These are phyloP conservation scores for Diplodia corticola DNA, from an alignment of 2,329 filamentous ascomycete species.

Conservation along the genomic window DNA sequence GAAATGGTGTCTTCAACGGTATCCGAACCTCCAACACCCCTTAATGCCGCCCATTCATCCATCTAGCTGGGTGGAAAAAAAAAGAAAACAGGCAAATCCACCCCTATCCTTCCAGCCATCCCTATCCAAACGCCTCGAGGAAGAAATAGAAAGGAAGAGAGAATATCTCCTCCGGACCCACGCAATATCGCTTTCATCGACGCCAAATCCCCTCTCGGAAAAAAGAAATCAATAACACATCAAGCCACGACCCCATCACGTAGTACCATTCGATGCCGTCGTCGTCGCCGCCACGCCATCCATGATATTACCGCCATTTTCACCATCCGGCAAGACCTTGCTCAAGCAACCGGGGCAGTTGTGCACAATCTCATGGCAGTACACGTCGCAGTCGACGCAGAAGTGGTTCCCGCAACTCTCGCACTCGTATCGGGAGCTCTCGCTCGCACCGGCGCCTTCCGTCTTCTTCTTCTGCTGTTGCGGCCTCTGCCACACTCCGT, in stretches of 20 bases:
- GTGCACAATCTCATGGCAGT: slow-evolving; percentile 89
- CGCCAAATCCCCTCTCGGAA: not conserved
- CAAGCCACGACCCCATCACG: not conserved
- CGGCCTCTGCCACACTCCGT: slow-evolving; percentile 27
- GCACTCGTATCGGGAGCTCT: slow-evolving; percentile 87
- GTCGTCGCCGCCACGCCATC: not conserved
- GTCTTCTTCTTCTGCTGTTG: slow-evolving; percentile 33
- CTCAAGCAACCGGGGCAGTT: slow-evolving; percentile 89
- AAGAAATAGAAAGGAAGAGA: not conserved
- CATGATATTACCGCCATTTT: not conserved
- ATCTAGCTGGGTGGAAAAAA: not conserved
- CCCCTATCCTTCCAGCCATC: not conserved
- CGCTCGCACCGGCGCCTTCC: slow-evolving; percentile 67
- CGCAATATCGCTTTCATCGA: not conserved
- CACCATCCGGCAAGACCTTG: not conserved
- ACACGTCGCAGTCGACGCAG: slow-evolving; percentile 97
- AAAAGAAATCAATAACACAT: not conserved
- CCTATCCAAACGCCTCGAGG: not conserved
- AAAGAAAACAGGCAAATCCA: not conserved
- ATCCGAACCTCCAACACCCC: not conserved
- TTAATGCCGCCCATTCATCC: not conserved
- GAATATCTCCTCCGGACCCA: not conserved
- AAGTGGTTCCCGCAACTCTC: slow-evolving; percentile 86
- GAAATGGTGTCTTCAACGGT: not conserved
- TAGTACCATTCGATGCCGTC: not conserved